Evolutionary conservation across 805 yeast species (phyloP).

Genomic region (Yarrowia bubula): DNA sequence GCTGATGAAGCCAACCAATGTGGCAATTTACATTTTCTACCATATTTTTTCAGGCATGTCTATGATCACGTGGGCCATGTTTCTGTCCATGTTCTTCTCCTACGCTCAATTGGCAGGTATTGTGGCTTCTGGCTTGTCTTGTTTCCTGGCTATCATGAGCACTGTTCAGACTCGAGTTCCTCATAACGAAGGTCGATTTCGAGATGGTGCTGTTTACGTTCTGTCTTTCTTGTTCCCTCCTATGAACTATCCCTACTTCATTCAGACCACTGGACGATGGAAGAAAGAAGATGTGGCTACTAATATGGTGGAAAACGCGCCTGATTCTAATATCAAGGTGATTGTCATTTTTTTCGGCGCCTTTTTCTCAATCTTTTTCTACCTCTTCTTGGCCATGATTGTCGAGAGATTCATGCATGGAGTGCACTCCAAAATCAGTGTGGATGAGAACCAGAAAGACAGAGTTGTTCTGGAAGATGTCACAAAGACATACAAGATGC

Average conservation of each 20-base stretch:
- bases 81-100: slow-evolving; percentile 37
- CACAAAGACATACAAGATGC: slow-evolving; percentile 34
- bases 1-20: slow-evolving; percentile 35
- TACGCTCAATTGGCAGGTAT: slow-evolving; percentile 41
- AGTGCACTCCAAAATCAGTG: background rate
- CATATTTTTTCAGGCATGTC: slow-evolving; percentile 39
- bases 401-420: slow-evolving; percentile 33
- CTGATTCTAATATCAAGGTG: slow-evolving; percentile 33
- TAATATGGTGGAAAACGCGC: slow-evolving; percentile 35
- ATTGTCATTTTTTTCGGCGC: slow-evolving; percentile 39
- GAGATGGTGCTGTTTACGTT: slow-evolving; percentile 35
- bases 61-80: slow-evolving; percentile 38
- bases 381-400: slow-evolving; percentile 34
- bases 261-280: slow-evolving; percentile 38
- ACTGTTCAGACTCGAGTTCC: slow-evolving; percentile 37
- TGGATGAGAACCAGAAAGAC: slow-evolving; percentile 29
- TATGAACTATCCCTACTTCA: slow-evolving; percentile 39
- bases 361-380: slow-evolving; percentile 37
- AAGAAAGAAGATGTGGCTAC: slow-evolving; percentile 34
- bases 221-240: slow-evolving; percentile 40
- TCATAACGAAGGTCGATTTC: slow-evolving; percentile 32
- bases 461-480: slow-evolving; percentile 34
- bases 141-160: slow-evolving; percentile 38
- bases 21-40: slow-evolving; percentile 36
- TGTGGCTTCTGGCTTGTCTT: slow-evolving; percentile 38